Percentiles rank a stretch among this genome's conserved stretches.
phyloP scores from a whole-genome alignment of 192 early-diverging fungal genomes.

The Geosiphon pyriformis region DNA sequence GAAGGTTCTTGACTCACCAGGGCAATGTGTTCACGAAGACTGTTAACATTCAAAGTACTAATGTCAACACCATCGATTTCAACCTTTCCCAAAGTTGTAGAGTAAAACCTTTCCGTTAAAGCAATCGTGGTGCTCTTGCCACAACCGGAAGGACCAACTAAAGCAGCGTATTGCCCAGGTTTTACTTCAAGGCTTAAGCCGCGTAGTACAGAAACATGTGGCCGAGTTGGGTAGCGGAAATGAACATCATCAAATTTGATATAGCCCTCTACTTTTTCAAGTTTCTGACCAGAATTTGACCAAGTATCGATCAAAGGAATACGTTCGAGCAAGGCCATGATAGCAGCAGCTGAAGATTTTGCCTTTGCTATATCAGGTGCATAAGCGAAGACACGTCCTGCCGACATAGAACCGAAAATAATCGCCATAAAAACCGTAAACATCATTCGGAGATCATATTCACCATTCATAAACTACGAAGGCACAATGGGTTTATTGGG shows the following conservation, averaged over 20 bases:
- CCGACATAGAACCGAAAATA: constrained; percentile 31
- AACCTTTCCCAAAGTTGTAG: constrained; percentile 38
- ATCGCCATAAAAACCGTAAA: constrained; percentile 34
- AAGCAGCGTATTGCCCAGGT: constrained; percentile 64
- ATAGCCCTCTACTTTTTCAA: constrained; percentile 29
- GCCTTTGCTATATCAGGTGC: constrained; percentile 56
- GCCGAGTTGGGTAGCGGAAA: constrained; percentile 55
- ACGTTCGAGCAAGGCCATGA: constrained; percentile 46
- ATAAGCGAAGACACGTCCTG: constrained; percentile 45
- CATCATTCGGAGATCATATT: constrained; percentile 27
- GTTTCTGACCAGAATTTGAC: constrained; percentile 27
- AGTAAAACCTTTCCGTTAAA: constrained; percentile 55
- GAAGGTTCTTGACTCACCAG: constrained; percentile 43
- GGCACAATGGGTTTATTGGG: neutral
- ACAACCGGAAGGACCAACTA: constrained; percentile 72
- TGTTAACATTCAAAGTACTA: constrained; percentile 38
- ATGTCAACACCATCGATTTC: constrained; percentile 39
- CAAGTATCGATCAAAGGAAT: constrained; percentile 40
- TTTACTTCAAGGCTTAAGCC: constrained; percentile 49
- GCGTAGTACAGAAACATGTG: constrained; percentile 55
- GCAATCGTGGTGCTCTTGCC: constrained; percentile 64
- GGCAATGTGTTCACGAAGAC: constrained; percentile 43
- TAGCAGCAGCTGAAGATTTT: constrained; percentile 47
- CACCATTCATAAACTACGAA: neutral
- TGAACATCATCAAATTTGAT: constrained; percentile 32